Evolutionary conservation across 75 land plant genomes (phyloP), one percentile per base, ranked within the genome.

Genomic region (Pinus albicaulis): DNA sequence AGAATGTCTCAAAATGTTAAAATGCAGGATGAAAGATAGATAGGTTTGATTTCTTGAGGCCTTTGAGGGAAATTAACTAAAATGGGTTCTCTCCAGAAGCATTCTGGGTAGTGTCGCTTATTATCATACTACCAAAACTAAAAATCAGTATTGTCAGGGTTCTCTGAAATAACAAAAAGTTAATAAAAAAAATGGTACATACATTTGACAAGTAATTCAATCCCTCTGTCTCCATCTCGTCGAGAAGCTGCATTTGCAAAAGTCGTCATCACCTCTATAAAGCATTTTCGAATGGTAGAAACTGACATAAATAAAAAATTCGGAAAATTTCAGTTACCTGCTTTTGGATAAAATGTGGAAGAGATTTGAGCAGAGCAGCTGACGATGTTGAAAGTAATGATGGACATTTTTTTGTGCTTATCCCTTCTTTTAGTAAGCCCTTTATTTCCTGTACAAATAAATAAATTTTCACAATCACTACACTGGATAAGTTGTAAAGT

Each of bases 341-440:
- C 72, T 88, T 88, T 71, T 78, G 86, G 24, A 95, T 95, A 74
- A 91, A 95, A 4, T 66, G 81, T 56, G 98, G 98, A 60, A 95
- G 78, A 76, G 91, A 95, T 71, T 95, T 90, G 81, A 95, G 89
- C 77, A 95, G 81, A 23, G 96, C 98, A 59, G 95, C 85, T 60
- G 98, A 93, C 98, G 95, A 95, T 52, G 98, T 95, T 15, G 95
- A 92, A 31, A 95, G 82, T 55, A 84, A 82, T 34, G 96, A 84
- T 26, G 98, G 88, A 80, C 92, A 89, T 19, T 89, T 85, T 12
- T 88, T 89, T 71, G 76, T 79, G 53, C 85, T 55, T 38, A 92
- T 81, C 55, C 92, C 96, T 80, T 88, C 86, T 56, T 81, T 78
- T 76, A 80, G 83, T 44, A 91, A 87, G 66, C 88, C 78, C 72